Conservation (phyloP, 139 green algal genomes). For the Tetradesmus obliquus region DNA sequence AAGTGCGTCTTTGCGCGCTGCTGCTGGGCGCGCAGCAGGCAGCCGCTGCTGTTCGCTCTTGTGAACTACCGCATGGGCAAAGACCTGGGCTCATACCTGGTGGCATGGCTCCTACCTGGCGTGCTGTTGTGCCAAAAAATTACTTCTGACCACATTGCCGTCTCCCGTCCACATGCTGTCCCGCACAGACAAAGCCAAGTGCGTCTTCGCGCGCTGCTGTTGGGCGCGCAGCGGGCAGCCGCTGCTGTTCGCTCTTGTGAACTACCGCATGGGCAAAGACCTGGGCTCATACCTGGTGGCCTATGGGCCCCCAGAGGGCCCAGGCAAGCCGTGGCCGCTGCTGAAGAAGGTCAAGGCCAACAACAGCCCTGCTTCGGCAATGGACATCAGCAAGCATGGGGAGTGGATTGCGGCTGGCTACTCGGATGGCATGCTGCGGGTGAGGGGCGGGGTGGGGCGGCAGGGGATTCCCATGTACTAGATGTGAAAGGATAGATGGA, state of each 20-base stretch:
- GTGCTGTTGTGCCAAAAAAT: background rate
- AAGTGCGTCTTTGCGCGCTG: background rate
- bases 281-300: slow-evolving; percentile 8
- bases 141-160: background rate
- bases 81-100: slow-evolving; percentile 1
- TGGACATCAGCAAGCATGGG: slow-evolving; percentile 31
- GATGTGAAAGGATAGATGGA: background rate
- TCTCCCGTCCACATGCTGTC: background rate
- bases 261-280: background rate
- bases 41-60: slow-evolving; percentile 1
- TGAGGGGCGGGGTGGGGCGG: background rate
- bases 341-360: slow-evolving; percentile 15
- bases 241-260: slow-evolving; percentile 14
- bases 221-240: slow-evolving; percentile 20
- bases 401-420: slow-evolving; percentile 26
- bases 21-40: slow-evolving; percentile 30
- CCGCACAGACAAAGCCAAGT: background rate
- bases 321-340: slow-evolving; percentile 4
- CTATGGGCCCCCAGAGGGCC: background rate
- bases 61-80: background rate
- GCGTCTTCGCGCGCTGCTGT: slow-evolving; percentile 15
- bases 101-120: background rate
- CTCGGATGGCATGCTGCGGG: slow-evolving; percentile 33
- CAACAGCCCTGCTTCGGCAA: background rate
- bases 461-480: too few relatives aligned